These are phyloP conservation scores for Alternaria triticimaculans DNA, from an alignment of 2,329 filamentous ascomycete species.

Conservation along the genomic window DNA sequence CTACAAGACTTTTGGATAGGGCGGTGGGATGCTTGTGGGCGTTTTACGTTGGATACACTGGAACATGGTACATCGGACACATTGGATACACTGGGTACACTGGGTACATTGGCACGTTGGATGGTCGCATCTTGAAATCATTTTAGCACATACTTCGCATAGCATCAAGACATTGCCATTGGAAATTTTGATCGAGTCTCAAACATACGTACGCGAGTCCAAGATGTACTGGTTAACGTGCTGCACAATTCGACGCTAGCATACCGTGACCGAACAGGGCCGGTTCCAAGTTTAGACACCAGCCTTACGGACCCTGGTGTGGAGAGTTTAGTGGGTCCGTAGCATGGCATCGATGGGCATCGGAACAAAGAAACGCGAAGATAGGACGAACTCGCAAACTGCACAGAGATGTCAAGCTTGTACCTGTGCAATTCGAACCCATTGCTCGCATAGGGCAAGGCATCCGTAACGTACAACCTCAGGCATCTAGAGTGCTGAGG, in stretches of 20 bases:
- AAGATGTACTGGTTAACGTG: not conserved
- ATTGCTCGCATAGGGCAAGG: conserved; percentile 8
- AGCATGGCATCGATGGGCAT: not conserved
- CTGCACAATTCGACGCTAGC: not conserved
- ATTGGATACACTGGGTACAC: not conserved
- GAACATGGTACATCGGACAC: not conserved
- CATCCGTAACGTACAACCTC: conserved; percentile 8
- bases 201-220: not conserved
- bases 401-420: not conserved
- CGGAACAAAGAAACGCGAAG: conserved; percentile 4
- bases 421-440: not conserved
- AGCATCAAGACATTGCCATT: not conserved
- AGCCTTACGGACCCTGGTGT: conserved; percentile 12
- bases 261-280: not conserved
- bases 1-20: not conserved
- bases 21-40: not conserved
- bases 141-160: not conserved
- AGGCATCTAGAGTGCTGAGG: conserved; percentile 15
- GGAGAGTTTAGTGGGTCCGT: conserved; percentile 5
- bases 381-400: not conserved
- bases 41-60: not conserved
- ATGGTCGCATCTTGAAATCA: not conserved
- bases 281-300: conserved; percentile 7
- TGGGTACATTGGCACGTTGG: not conserved
- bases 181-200: not conserved